Base-by-base conservation (phyloP, 208 protist genomes). In the Endotrypanum monterogeii region DNA sequence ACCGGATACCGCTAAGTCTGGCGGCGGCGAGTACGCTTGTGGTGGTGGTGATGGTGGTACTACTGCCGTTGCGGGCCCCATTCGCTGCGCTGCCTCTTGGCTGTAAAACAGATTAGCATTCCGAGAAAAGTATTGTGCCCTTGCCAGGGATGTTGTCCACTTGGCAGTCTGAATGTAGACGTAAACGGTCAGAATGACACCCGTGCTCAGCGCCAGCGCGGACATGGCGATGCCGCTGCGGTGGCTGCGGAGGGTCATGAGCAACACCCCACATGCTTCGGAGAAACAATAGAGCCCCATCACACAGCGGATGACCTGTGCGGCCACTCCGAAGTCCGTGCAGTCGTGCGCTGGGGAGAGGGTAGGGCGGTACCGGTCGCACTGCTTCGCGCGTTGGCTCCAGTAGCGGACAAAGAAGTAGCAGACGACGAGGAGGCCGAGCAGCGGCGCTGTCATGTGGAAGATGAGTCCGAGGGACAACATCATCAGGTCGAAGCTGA, bases 381-480 rank as follows among this genome's bases (percentile, higher is more conserved):
- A 89, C 48, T 94, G 70, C 72, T 83, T 80, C 25, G 82, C 69
- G 12, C 92, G 88, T 80, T 94, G 89, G 9, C 81, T 92, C 55
- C 83, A 71, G 78, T 93, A 94, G 35, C 90, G 81, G 35, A 94
- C 71, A 32, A 92, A 28, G 61, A 94, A 94, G 80, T 91, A 96
- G 11, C 88, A 25, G 25, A 83, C 77, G 32, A 89, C 86, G 60
- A 94, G 84, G 12, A 89, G 67, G 7, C 78, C 72, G 32, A 96
- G 79, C 58, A 94, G 81, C 39, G 92, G 92, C 11, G 82, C 84
- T 28, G 92, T 94, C 88, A 94, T 94, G 79, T 94, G 92, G 67
- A 94, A 96, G 16, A 96, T 82, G 35, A 96, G 80, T 0, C 90
- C 92, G 74, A 96, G 91, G 6, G 88, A 79, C 5, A 96, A 78